Conservation (phyloP, 2,329 filamentous ascomycete genomes). For the Zymoseptoria brevis region DNA sequence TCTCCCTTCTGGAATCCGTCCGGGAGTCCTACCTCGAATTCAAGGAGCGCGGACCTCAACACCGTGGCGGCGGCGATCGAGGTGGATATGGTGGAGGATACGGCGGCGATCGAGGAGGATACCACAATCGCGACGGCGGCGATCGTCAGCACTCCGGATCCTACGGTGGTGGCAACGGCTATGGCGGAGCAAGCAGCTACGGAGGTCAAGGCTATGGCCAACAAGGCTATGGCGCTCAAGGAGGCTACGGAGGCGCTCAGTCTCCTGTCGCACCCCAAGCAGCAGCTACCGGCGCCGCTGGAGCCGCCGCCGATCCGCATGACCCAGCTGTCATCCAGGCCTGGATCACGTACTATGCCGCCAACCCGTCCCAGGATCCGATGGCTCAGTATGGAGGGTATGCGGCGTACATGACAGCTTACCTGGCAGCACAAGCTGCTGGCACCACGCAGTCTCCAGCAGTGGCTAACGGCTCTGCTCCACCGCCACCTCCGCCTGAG, state of each 20-base stretch:
- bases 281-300: conserved; percentile 26
- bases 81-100: conserved; percentile 20
- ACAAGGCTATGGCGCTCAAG: conserved; percentile 7
- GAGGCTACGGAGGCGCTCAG: conserved; percentile 23
- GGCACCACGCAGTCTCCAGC: conserved; percentile 6
- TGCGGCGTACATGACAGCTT: conserved; percentile 18
- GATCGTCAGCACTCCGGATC: conserved; percentile 29
- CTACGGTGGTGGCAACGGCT: conserved; percentile 31
- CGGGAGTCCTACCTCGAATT: conserved; percentile 81
- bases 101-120: conserved; percentile 35
- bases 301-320: conserved; percentile 19
- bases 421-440: conserved; percentile 11
- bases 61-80: conserved; percentile 29
- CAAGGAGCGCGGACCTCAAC: conserved; percentile 57
- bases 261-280: conserved; percentile 20
- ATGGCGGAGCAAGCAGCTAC: conserved; percentile 21
- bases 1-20: conserved; percentile 80
- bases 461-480: conserved; percentile 2
- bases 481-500: conserved; percentile 5
- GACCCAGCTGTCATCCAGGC: conserved; percentile 40
- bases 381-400: conserved; percentile 86
- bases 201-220: conserved; percentile 8
- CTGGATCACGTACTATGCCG: conserved; percentile 73
- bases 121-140: conserved; percentile 28
- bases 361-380: conserved; percentile 74